Percentiles rank a stretch among this genome's conserved stretches.
These are phyloP conservation scores for Pythium utonaiense DNA, from an alignment of 352 stramenopile species.

Conservation along the genomic window DNA sequence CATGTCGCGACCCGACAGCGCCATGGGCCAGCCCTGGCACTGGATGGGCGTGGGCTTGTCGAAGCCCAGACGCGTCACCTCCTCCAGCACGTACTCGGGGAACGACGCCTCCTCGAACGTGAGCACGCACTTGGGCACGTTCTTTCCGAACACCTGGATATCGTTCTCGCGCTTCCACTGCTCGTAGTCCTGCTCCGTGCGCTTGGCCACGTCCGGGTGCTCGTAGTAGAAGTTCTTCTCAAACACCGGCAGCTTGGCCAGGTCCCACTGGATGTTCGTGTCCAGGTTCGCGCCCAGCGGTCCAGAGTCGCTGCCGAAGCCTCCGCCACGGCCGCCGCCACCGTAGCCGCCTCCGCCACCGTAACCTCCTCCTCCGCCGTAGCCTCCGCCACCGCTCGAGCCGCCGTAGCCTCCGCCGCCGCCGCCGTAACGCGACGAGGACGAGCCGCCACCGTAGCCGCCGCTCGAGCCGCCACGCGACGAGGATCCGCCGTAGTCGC, in stretches of 20 bases:
- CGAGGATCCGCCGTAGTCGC: slow-evolving; percentile 39
- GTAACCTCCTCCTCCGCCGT: slow-evolving; percentile 30
- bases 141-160: slow-evolving; percentile 94
- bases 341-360: slow-evolving; percentile 30
- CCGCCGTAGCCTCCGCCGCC: slow-evolving; percentile 37
- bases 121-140: slow-evolving; percentile 97
- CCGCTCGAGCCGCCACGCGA: slow-evolving; percentile 29
- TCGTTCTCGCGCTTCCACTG: slow-evolving; percentile 91
- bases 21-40: slow-evolving; percentile 98
- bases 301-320: slow-evolving; percentile 40
- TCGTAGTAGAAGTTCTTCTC: slow-evolving; percentile 99
- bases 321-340: slow-evolving; percentile 33
- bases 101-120: slow-evolving; percentile 94
- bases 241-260: slow-evolving; percentile 93
- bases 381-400: slow-evolving; percentile 29
- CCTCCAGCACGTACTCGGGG: slow-evolving; percentile 96
- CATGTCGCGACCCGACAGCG: slow-evolving; percentile 96
- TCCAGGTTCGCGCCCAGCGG: slow-evolving; percentile 88
- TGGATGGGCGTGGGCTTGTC: slow-evolving; percentile 91
- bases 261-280: slow-evolving; percentile 94
- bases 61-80: slow-evolving; percentile 97
- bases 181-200: slow-evolving; percentile 88
- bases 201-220: slow-evolving; percentile 95
- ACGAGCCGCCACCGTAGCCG: slow-evolving; percentile 13
- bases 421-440: slow-evolving; percentile 33